Evolutionary conservation across 108 stramenopile genomes (phyloP), one percentile per base, ranked within the genome.

Genomic region (Parmales sp.): DNA sequence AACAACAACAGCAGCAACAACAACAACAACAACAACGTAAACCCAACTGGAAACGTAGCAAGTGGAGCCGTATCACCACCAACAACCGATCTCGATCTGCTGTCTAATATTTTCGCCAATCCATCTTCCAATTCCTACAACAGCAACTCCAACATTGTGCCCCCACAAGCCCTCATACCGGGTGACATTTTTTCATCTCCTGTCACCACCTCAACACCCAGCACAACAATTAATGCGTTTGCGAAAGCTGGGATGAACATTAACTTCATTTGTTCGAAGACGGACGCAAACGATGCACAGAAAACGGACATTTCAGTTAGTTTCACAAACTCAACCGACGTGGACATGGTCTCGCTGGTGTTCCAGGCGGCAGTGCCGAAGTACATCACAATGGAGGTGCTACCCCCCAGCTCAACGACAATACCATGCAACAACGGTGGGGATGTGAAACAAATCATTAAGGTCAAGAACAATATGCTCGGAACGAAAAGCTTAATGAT

Each of bases 331-430:
- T 67, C 83, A 19, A 86, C 81, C 5, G 69, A 76, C 38, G 88
- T 70, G 43, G 86, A 89, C 8, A 74, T 98, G 38, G 78, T 84
- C 50, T 88, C 91, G 6, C 74, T 96, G 48, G 88, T 84, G 51
- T 74, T 96, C 36, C 93, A 98, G 79, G 85, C 80, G 13, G 97
- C 97, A n/a, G 95, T 97, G 63, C 95, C 97, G 22, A 98, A 97
- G 78, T 96, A 88, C 54, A 84, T 96, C 16, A 88, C 86, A 2
- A 90, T 94, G 92, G 87, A 92, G 69, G 91, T 98, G 94, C 83
- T 92, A 67, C 94, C 98, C 5, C 90, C 96, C 2, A 78, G 86
- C 8, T 93, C 92, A 1, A 86, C 93, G 6, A 90, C 89, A 18
- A 72, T 95, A 39, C 88, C 90, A 18, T 71, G 84, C 19, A 78